These are phyloP conservation scores for Rhizomucor pusillus DNA, from an alignment of 371 early-diverging fungal genomes.

Conservation along the genomic window DNA sequence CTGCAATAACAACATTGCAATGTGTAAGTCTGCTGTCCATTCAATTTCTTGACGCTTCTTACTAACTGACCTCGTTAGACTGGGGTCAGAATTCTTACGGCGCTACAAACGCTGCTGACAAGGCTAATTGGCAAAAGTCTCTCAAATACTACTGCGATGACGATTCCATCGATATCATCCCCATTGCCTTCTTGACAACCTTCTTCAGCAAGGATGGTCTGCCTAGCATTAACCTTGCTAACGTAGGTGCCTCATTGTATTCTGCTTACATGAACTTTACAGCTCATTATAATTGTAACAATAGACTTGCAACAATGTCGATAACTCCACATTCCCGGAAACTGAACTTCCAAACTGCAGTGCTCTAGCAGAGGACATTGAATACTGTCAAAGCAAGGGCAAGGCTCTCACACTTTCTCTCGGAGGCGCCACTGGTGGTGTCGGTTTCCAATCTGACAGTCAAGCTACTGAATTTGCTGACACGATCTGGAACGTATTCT, in stretches of 20 bases:
- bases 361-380: conserved; percentile 45
- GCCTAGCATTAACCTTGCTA: conserved; percentile 65
- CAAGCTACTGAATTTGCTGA: conserved; percentile 49
- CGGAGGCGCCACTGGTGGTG: conserved; percentile 58
- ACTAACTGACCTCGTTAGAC: conserved; percentile 19
- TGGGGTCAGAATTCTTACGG: conserved; percentile 56
- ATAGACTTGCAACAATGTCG: conserved; percentile 32
- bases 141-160: conserved; percentile 64
- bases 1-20: conserved; percentile 44
- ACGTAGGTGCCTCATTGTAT: conserved; percentile 25
- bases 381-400: conserved; percentile 53
- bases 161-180: conserved; percentile 56
- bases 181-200: conserved; percentile 66
- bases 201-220: conserved; percentile 48
- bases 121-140: conserved; percentile 42
- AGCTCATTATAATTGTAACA: not conserved
- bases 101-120: conserved; percentile 33
- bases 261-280: not conserved
- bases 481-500: conserved; percentile 55
- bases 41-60: not conserved
- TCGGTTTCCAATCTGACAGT: conserved; percentile 44
- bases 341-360: conserved; percentile 52
- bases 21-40: conserved; percentile 26
- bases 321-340: conserved; percentile 50
- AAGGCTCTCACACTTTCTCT: conserved; percentile 55